Evolutionary conservation across 2,329 filamentous ascomycete species (phyloP).

Genomic region (Neofusicoccum umdonicola): DNA sequence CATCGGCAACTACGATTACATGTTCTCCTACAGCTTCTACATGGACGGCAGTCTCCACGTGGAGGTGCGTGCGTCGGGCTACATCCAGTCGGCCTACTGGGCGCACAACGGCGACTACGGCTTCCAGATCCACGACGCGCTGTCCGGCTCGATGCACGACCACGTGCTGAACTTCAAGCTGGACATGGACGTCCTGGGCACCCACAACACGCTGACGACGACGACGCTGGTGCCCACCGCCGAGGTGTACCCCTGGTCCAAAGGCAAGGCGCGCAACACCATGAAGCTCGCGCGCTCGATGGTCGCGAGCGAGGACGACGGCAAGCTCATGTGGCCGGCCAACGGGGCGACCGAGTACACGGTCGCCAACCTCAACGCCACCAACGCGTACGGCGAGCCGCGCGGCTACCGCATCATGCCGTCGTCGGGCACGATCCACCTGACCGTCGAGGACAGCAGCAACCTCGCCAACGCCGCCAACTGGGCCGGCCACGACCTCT

Average conservation of each 20-base stretch:
- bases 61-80: slow-evolving; percentile 29
- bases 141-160: slow-evolving; percentile 37
- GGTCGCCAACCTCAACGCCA: slow-evolving; percentile 51
- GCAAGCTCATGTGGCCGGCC: slow-evolving; percentile 45
- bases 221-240: slow-evolving; percentile 31
- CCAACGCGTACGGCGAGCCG: slow-evolving; percentile 52
- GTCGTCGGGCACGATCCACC: slow-evolving; percentile 28
- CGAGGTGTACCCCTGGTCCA: slow-evolving; percentile 50
- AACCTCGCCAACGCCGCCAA: slow-evolving; percentile 46
- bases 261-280: slow-evolving; percentile 47
- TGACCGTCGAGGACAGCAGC: slow-evolving; percentile 51
- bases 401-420: slow-evolving; percentile 50
- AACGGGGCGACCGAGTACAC: slow-evolving; percentile 50
- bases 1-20: slow-evolving; percentile 36
- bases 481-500: slow-evolving; percentile 54
- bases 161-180: slow-evolving; percentile 44
- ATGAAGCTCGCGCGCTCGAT: slow-evolving; percentile 50
- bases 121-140: slow-evolving; percentile 37
- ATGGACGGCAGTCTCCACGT: slow-evolving; percentile 30
- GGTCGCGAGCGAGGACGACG: slow-evolving; percentile 37
- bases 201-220: slow-evolving; percentile 35
- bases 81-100: slow-evolving; percentile 28
- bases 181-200: slow-evolving; percentile 39
- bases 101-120: slow-evolving; percentile 34
- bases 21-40: slow-evolving; percentile 30